phyloP scores from a whole-genome alignment of 768 basidiomycete genomes.

The Pleurotus platypus region DNA sequence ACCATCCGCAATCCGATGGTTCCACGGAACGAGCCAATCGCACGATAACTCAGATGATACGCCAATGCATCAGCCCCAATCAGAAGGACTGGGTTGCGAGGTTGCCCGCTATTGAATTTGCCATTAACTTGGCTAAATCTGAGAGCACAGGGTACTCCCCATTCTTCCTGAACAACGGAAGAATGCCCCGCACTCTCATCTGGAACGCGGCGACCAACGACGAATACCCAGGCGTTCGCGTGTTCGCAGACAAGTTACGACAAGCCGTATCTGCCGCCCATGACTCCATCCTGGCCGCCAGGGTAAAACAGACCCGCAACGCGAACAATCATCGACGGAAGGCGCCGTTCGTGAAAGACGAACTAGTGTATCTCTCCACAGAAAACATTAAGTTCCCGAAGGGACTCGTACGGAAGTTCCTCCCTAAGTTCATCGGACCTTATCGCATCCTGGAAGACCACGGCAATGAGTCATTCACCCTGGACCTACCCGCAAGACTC shows the following conservation, averaged over 20 bases:
- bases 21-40: conserved; percentile 21
- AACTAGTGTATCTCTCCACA: conserved; percentile 18
- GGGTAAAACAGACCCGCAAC: neutral
- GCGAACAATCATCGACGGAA: conserved; percentile 2
- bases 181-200: too few relatives aligned
- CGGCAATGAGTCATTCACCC: neutral
- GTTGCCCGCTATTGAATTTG: too few relatives aligned
- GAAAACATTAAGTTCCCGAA: conserved; percentile 19
- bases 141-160: neutral
- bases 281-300: conserved; percentile 17
- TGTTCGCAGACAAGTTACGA: conserved; percentile 16
- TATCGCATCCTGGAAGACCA: conserved; percentile 14
- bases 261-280: conserved; percentile 22
- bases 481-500: too few relatives aligned
- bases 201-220: too few relatives aligned
- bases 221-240: conserved; percentile 17
- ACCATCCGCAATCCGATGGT: too few relatives aligned
- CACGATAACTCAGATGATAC: conserved; percentile 25
- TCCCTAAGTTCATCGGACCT: conserved; percentile 22
- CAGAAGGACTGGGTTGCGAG: conserved; percentile 7
- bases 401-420: conserved; percentile 26
- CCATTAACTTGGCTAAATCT: conserved; percentile 18
- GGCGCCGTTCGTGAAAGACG: conserved; percentile 2
- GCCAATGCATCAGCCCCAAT: conserved; percentile 16
- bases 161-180: too few relatives aligned